Percentiles rank a stretch among this genome's conserved stretches.
These are phyloP conservation scores for Stephania japonica DNA, from an alignment of 164 flowering plant species.

Conservation along the genomic window DNA sequence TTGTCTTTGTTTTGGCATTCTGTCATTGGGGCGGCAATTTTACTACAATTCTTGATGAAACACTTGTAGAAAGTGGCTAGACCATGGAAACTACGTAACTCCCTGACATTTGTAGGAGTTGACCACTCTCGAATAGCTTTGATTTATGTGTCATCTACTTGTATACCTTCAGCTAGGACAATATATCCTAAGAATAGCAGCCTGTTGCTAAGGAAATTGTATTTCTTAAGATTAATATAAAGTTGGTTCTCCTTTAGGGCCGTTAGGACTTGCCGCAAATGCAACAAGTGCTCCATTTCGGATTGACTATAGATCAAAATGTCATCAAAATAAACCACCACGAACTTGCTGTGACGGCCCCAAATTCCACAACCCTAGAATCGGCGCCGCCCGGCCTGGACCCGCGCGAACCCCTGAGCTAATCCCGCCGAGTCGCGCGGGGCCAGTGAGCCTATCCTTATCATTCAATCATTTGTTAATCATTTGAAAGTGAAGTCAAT, in stretches of 20 bases:
- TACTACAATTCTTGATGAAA: background rate
- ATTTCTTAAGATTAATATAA: too few species aligned
- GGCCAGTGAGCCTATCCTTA: too few species aligned
- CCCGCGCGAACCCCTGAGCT: too few species aligned
- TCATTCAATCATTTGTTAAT: too few species aligned
- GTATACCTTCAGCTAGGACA: background rate
- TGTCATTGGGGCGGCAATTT: background rate
- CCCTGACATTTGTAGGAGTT: background rate
- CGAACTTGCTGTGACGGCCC: too few species aligned
- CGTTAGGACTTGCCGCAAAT: background rate
- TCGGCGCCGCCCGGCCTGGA: too few species aligned
- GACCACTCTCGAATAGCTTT: background rate
- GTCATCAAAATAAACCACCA: slow-evolving; percentile 12
- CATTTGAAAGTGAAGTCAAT: too few species aligned
- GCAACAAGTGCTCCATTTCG: too few species aligned
- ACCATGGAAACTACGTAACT: background rate
- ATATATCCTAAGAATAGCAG: background rate
- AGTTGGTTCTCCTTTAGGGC: too few species aligned
- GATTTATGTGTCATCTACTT: background rate
- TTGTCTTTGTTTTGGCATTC: background rate
- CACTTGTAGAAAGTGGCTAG: background rate
- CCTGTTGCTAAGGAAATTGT: background rate
- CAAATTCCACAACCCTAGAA: too few species aligned
- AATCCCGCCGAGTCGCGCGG: too few species aligned
- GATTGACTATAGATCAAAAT: too few species aligned